Conservation (phyloP, 345 rosid genomes). For the Microcos paniculata region DNA sequence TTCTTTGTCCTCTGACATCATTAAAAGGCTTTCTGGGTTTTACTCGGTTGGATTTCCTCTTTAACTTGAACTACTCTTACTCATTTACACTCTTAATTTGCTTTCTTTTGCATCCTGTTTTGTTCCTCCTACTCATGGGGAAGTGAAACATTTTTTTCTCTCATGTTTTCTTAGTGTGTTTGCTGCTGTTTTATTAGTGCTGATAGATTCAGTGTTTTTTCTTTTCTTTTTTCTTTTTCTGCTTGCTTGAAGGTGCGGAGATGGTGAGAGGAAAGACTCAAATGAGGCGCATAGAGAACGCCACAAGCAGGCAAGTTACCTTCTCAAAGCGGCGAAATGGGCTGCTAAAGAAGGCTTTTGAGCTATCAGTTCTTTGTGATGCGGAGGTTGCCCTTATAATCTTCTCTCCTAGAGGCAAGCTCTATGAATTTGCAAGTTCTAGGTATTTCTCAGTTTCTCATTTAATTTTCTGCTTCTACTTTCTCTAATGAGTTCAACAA, state of each 20-base stretch:
- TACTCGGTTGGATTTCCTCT: neutral
- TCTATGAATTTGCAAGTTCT: conserved; percentile 42
- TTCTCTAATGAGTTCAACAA: neutral
- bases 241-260: conserved; percentile 4
- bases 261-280: conserved; percentile 58
- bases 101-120: neutral
- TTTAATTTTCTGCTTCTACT: neutral
- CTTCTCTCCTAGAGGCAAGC: conserved; percentile 47
- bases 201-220: neutral
- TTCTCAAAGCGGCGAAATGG: conserved; percentile 32
- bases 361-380: conserved; percentile 26
- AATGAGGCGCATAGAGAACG: conserved; percentile 49
- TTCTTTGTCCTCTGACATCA: neutral
- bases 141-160: neutral
- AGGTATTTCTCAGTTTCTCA: neutral
- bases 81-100: neutral
- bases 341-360: conserved; percentile 22
- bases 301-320: conserved; percentile 50
- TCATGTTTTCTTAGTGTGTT: neutral
- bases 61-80: neutral
- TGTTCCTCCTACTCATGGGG: too few species aligned
- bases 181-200: neutral
- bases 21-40: conserved; percentile 1
- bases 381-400: conserved; percentile 34
- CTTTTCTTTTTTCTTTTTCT: too few species aligned